These are phyloP conservation scores for Coprinopsis cinerea DNA, from an alignment of 768 basidiomycete species.

Conservation along the genomic window DNA sequence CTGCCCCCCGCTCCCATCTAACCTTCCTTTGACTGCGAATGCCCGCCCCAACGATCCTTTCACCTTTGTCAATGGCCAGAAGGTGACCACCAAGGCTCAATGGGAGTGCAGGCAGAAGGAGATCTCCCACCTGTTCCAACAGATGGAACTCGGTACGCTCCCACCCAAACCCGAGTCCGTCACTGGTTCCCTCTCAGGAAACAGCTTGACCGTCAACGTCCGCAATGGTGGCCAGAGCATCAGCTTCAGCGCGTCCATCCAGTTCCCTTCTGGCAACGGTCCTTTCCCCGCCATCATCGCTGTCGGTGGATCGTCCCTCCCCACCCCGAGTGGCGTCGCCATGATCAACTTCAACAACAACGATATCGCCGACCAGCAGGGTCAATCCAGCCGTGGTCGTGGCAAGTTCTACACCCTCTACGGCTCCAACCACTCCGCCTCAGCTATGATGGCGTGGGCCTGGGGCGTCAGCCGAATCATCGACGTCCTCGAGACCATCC, in stretches of 20 bases:
- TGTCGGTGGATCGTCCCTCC: conserved; percentile 38
- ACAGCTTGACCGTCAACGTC: conserved; percentile 36
- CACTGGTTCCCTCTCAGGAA: conserved; percentile 35
- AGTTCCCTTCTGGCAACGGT: conserved; percentile 30
- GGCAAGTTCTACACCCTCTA: conserved; percentile 57
- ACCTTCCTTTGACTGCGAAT: conserved; percentile 26
- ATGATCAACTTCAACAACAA: conserved; percentile 47
- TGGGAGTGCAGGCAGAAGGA: conserved; percentile 49
- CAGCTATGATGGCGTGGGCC: conserved; percentile 56
- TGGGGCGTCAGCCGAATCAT: conserved; percentile 58
- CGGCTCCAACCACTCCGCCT: conserved; percentile 38
- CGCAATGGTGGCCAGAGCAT: conserved; percentile 37
- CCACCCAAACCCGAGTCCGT: conserved; percentile 40
- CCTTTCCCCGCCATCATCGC: conserved; percentile 51
- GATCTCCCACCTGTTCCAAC: conserved; percentile 43
- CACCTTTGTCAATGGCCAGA: conserved; percentile 41
- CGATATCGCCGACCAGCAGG: conserved; percentile 44
- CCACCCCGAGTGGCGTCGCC: conserved; percentile 33
- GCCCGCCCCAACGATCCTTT: conserved; percentile 49
- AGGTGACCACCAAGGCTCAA: conserved; percentile 37
- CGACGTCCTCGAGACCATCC: conserved; percentile 22
- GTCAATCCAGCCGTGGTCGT: conserved; percentile 38
- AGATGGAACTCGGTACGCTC: conserved; percentile 46
- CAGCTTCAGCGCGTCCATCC: conserved; percentile 40
- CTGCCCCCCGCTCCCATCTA: conserved; percentile 23